Evolutionary conservation across 352 stramenopile species (phyloP).

Genomic region (Hyaloperonospora brassicae): DNA sequence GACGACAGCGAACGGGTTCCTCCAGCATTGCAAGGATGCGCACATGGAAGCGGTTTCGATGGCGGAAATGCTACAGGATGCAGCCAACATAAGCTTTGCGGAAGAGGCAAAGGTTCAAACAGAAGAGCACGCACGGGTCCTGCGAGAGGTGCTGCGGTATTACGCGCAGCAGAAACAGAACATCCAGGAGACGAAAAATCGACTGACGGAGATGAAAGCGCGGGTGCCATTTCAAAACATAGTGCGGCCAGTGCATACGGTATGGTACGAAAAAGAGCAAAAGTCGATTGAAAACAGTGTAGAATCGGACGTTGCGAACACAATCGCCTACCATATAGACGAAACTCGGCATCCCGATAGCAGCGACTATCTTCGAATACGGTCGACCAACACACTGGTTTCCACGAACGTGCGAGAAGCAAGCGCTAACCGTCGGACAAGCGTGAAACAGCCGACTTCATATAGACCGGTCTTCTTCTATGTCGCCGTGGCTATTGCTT

Average conservation of each 20-base stretch:
- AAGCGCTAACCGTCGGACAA: conserved; percentile 1
- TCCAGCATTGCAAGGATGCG: conserved; percentile 21
- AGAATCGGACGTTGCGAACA: conserved; percentile 2
- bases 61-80: conserved; percentile 18
- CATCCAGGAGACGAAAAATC: conserved; percentile 19
- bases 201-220: conserved; percentile 22
- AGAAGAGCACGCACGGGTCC: conserved; percentile 17
- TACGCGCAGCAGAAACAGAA: conserved; percentile 21
- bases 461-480: conserved; percentile 33
- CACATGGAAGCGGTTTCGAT: conserved; percentile 17
- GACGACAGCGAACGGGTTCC: conserved; percentile 15
- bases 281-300: neutral
- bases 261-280: conserved; percentile 7
- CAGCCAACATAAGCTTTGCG: conserved; percentile 9
- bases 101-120: conserved; percentile 14
- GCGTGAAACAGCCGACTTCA: conserved; percentile 2
- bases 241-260: conserved; percentile 6
- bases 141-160: conserved; percentile 22
- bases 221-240: conserved; percentile 19
- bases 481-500: conserved; percentile 19
- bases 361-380: conserved; percentile 6
- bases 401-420: conserved; percentile 1
- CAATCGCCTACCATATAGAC: conserved; percentile 8
- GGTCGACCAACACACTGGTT: conserved; percentile 11
- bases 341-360: conserved; percentile 7